Percentiles rank a stretch among this genome's conserved stretches.
phyloP scores from a whole-genome alignment of 208 protist species.

The Trypanosoma vivax region DNA sequence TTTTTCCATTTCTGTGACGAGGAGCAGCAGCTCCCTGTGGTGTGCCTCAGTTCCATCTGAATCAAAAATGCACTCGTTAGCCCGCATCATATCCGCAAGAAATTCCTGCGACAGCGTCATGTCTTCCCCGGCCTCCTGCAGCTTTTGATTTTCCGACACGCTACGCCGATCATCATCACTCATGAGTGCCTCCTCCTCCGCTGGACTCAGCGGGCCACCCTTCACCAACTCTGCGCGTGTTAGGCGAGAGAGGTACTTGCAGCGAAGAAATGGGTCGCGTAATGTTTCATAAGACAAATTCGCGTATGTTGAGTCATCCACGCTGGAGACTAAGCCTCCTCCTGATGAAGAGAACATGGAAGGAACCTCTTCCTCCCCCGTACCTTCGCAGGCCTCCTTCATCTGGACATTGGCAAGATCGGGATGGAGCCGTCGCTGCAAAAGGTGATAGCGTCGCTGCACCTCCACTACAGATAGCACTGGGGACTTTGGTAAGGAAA shows the following conservation, averaged over 20 bases:
- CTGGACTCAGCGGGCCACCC: constrained; percentile 28
- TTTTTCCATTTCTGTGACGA: constrained; percentile 58
- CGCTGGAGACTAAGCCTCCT: constrained; percentile 3
- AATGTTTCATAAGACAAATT: constrained; percentile 76
- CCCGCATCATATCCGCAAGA: constrained; percentile 64
- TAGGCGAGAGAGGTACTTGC: constrained; percentile 63
- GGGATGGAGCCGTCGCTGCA: constrained; percentile 75
- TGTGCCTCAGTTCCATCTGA: constrained; percentile 37
- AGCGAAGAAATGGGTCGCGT: constrained; percentile 63
- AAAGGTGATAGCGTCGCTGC: constrained; percentile 64
- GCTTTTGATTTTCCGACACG: constrained; percentile 12
- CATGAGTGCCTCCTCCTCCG: constrained; percentile 59
- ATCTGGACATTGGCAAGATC: constrained; percentile 58
- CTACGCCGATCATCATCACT: constrained; percentile 39
- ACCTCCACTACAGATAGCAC: constrained; percentile 43
- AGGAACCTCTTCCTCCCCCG: not conserved
- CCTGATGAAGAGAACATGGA: not conserved
- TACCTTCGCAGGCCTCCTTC: constrained; percentile 7
- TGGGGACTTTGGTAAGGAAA: constrained; percentile 37
- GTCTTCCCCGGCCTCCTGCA: constrained; percentile 17
- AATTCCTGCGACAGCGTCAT: constrained; percentile 48
- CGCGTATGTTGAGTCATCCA: constrained; percentile 50
- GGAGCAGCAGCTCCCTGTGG: constrained; percentile 33
- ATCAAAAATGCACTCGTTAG: constrained; percentile 72
- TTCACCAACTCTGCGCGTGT: constrained; percentile 34